These are phyloP conservation scores for Penicillium sumatraense DNA, from an alignment of 2,329 filamentous ascomycete genomes.

Conservation along the genomic window DNA sequence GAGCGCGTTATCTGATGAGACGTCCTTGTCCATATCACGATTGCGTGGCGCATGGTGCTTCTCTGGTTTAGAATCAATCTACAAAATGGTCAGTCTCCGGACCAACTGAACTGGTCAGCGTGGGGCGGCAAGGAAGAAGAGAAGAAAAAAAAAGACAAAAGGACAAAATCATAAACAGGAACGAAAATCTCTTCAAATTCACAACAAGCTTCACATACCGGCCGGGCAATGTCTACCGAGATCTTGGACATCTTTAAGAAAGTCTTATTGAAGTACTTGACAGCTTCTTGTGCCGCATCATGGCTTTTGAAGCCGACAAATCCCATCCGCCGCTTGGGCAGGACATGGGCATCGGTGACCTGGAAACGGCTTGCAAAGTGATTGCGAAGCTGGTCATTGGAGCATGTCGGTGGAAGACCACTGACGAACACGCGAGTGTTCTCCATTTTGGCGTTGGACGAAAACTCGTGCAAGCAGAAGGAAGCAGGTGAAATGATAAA, in stretches of 20 bases:
- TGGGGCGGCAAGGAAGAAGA: conserved; percentile 27
- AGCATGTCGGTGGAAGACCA: conserved; percentile 81
- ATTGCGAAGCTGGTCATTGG: conserved; percentile 81
- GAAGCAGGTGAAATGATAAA: conserved; percentile 36
- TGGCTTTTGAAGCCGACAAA: conserved; percentile 91
- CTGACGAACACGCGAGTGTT: conserved; percentile 76
- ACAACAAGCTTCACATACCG: conserved; percentile 59
- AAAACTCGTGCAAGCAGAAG: conserved; percentile 20
- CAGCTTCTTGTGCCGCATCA: conserved; percentile 78
- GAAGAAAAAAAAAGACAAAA: too few relatives aligned
- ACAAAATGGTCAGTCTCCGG: conserved; percentile 45
- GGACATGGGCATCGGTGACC: conserved; percentile 90
- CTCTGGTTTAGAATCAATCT: conserved; percentile 45
- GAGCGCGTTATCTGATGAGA: conserved; percentile 32
- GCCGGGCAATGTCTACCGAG: conserved; percentile 81
- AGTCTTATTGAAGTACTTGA: conserved; percentile 93
- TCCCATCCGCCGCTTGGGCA: conserved; percentile 86
- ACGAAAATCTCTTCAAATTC: conserved; percentile 13
- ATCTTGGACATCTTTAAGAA: conserved; percentile 97
- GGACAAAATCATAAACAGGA: too few relatives aligned
- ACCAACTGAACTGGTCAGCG: conserved; percentile 46
- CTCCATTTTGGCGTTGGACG: conserved; percentile 59
- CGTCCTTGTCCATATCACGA: conserved; percentile 23
- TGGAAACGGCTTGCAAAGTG: conserved; percentile 80
- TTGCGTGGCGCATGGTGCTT: conserved; percentile 30